phyloP scores from a whole-genome alignment of 768 basidiomycete species.

The Lentinus brumalis region DNA sequence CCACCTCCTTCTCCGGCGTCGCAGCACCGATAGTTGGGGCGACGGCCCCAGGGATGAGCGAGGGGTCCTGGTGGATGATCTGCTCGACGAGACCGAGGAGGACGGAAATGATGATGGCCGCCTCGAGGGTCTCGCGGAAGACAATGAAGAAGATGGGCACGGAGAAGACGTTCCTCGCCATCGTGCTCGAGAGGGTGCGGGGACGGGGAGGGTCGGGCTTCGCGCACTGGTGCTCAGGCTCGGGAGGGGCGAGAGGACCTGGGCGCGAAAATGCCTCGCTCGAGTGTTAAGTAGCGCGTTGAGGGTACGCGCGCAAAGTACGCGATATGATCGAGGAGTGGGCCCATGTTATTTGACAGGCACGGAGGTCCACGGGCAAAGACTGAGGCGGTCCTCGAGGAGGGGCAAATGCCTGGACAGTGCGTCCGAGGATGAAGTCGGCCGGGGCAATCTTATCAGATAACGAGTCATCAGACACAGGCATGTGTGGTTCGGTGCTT shows the following conservation, averaged over 20 bases:
- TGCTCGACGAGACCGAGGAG: conserved; percentile 92
- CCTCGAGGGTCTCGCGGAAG: conserved; percentile 93
- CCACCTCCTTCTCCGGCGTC: conserved; percentile 8
- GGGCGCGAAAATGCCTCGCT: background rate
- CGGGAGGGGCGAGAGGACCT: conserved; percentile 17
- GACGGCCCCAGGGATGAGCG: conserved; percentile 11
- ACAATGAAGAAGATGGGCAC: conserved; percentile 96
- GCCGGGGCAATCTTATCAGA: conserved; percentile 29
- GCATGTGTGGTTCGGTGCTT: background rate
- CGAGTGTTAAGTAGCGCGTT: conserved; percentile 4
- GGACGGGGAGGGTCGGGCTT: conserved; percentile 7
- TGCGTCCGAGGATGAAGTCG: conserved; percentile 7
- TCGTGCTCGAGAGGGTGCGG: conserved; percentile 31
- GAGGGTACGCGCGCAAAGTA: conserved; percentile 4
- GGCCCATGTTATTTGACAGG: too few relatives aligned
- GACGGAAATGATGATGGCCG: conserved; percentile 89
- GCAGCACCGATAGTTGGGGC: conserved; percentile 8
- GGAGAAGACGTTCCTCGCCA: conserved; percentile 80
- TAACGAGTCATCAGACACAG: conserved; percentile 23
- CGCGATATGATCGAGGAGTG: background rate
- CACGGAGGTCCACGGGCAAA: background rate
- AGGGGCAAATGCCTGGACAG: background rate
- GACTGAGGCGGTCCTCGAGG: background rate
- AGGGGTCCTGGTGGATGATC: conserved; percentile 48
- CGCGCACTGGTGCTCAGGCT: background rate